Evolutionary conservation across 192 early-diverging fungal species (phyloP), one percentile per base, ranked within the genome.

Genomic region (Phlyctochytrium bullatum): DNA sequence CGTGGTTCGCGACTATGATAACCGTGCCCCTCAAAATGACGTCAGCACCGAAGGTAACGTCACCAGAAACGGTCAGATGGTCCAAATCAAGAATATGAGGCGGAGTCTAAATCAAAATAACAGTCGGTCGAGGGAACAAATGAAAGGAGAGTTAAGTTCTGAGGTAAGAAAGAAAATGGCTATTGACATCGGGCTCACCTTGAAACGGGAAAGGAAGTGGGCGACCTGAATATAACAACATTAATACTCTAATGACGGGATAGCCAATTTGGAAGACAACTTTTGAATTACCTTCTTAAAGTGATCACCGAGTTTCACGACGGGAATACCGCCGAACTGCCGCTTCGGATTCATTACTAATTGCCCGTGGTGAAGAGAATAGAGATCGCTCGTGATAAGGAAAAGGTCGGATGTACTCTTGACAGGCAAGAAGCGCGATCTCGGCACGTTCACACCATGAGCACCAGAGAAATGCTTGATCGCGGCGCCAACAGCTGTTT

Each of bases 1-100:
- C 97, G 62, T 93, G 88, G 83, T 97, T 99, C 31, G 97, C 94
- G n/a, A 99, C 97, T 75, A 99, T 96, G 56, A 99, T 99, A 32
- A 99, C 97, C 3, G 97, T 98, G 54, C 97, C 83, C 57, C 60
- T 83, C n/a, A 99, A 80, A 4, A 91, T 83, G 32, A 98, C 95
- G 66, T 93, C 88, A 31, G 89, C 81, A 36, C 97, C 96, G 75
- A 99, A 99, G 23, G 89, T 90, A 23, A 99, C 97, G 78, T 98
- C 96, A 28, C 97, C 97, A 3, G 96, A 96, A 2, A 99, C 97
- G 0, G 97, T 98, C 62, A 99, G 75, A 70, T 99, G 97, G 75
- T 99, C 97, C 23, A 99, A 83, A 69, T 97, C 95, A 0, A 99
- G 82, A 67, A 99, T 99, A 73, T 97, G 89, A 36, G 97, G 97